These are phyloP conservation scores for Uromyces viciae-fabae DNA, from an alignment of 1,284 basidiomycete genomes.

Conservation along the genomic window DNA sequence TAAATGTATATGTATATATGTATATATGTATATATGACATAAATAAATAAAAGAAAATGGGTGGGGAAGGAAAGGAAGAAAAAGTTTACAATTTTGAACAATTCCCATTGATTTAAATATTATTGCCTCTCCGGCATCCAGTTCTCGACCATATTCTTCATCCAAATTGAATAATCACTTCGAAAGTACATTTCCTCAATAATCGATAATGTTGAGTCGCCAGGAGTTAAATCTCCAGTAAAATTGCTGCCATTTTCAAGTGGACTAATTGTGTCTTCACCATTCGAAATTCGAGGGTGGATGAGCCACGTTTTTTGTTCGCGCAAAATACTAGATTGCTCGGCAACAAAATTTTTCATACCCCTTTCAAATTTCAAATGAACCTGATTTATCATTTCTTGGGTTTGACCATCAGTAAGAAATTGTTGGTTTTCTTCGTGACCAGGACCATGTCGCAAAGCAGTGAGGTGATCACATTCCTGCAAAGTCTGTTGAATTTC, in stretches of 20 bases:
- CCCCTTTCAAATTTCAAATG: not conserved
- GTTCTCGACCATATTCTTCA: constrained; percentile 13
- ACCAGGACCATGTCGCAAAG: not conserved
- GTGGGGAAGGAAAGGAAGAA: too few species aligned
- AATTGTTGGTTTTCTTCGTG: not conserved
- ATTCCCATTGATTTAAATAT: too few species aligned
- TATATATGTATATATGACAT: too few species aligned
- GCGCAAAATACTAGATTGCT: constrained; percentile 80
- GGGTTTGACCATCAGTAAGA: not conserved
- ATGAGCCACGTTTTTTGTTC: constrained; percentile 79
- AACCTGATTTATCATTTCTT: not conserved
- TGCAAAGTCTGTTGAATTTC: constrained; percentile 78
- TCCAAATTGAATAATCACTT: constrained; percentile 5
- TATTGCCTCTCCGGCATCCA: constrained; percentile 16
- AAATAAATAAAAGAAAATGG: too few species aligned
- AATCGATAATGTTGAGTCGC: not conserved
- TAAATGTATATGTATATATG: too few species aligned
- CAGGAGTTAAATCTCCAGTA: not conserved
- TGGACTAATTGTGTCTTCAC: not conserved
- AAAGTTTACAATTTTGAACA: too few species aligned
- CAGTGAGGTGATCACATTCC: constrained; percentile 66
- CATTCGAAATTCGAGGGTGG: not conserved
- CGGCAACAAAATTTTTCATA: not conserved
- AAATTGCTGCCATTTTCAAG: too few species aligned
- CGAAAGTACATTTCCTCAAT: constrained; percentile 6